Evolutionary conservation across 352 stramenopile species (phyloP).

Genomic region (Thalassiosira exigua): DNA sequence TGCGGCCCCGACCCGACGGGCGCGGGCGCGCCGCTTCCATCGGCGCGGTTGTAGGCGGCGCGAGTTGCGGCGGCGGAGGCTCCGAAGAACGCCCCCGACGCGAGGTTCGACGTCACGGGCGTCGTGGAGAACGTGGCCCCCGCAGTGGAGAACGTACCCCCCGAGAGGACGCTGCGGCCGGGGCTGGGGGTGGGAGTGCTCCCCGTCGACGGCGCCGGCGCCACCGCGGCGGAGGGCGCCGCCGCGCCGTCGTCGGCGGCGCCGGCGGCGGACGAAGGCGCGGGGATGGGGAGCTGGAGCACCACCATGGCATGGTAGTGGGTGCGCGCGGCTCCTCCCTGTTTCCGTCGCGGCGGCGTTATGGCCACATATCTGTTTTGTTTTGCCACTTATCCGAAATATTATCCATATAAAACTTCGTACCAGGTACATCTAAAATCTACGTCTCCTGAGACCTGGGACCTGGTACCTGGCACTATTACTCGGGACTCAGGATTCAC

Average conservation of each 20-base stretch:
- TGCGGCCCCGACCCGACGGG: not conserved
- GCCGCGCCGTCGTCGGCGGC: not conserved
- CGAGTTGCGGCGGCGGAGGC: not conserved
- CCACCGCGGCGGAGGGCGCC: not conserved
- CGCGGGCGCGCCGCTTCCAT: not conserved
- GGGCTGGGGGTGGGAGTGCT: constrained; percentile 2
- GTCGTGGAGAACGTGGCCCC: constrained; percentile 14
- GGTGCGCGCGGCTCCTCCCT: too few species aligned
- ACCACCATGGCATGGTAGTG: constrained; percentile 3
- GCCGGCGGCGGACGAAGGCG: not conserved
- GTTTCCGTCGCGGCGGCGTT: too few species aligned
- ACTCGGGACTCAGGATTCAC: too few species aligned
- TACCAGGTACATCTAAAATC: too few species aligned
- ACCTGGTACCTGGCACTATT: too few species aligned
- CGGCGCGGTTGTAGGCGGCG: not conserved
- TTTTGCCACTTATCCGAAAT: too few species aligned
- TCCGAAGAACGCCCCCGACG: not conserved
- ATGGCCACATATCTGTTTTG: too few species aligned
- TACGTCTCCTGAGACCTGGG: too few species aligned
- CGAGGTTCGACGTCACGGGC: constrained; percentile 20
- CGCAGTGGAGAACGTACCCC: not conserved
- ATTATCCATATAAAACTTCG: too few species aligned
- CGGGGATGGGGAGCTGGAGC: constrained; percentile 1
- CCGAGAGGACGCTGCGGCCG: not conserved
- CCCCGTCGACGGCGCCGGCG: not conserved